Evolutionary conservation across 2,329 filamentous ascomycete species (phyloP), one percentile per base, ranked within the genome.

Genomic region (Simplicillium aogashimaense): DNA sequence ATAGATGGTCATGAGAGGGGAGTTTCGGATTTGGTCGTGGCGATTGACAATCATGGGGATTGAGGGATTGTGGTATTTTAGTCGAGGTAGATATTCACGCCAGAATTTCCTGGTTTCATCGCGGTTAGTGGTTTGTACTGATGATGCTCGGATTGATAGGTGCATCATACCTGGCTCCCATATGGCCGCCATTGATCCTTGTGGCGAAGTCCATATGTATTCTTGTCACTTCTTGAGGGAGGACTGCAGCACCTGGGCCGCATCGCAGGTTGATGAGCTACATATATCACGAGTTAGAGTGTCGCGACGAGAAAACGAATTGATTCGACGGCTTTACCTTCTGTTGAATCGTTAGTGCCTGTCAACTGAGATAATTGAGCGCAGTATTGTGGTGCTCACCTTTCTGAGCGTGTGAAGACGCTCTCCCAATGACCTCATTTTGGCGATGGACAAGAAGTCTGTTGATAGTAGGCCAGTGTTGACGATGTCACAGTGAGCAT

Each of bases 21-120:
- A 66, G 16, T 67, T 67, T 4, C 66, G 59, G 49, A 78, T 69
- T 35, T 80, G 64, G 30, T 59, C 53, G 47, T 75, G 80, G 43
- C 85, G 83, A 60, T 83, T 81, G 52, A 95, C 77, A 43, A 85
- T 80, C 74, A 97, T 94, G 34, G 83, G 78, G 35, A 95, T 62
- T 11, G 78, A 66, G 1, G 92, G 92, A 60, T 98, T 98, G 72
- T 94, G 83, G 67, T 81, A 98, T 72, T 98, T 95, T 50, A 98
- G 71, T 42, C 86, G 78, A 16, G 86, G 86, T 36, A 97, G 79
- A 57, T 80, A 83, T 45, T 81, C 70, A 47, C 76, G 78, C 86
- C 87, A 95, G 74, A 98, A 95, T 67, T 86, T 86, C 55, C 89
- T 94, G 48, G 44, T 33, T 32, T 13, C 17, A 25, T 12, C 13